These are phyloP conservation scores for Lactarius hengduanensis DNA, from an alignment of 768 basidiomycete genomes.

Conservation along the genomic window DNA sequence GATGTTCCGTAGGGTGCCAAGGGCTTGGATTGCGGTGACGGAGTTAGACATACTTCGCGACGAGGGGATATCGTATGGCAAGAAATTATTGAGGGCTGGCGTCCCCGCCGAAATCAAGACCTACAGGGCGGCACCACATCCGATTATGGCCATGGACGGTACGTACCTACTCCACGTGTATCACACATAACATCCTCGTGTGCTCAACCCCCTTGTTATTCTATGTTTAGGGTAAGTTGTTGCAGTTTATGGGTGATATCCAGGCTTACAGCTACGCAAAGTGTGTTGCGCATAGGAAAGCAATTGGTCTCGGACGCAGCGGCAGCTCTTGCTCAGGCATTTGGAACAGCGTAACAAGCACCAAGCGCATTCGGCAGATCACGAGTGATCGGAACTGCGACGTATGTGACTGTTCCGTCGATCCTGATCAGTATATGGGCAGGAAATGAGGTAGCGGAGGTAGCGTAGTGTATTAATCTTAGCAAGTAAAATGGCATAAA, in stretches of 20 bases:
- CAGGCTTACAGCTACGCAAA: constrained; percentile 25
- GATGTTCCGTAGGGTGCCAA: constrained; percentile 49
- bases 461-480: constrained; percentile 19
- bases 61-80: constrained; percentile 63
- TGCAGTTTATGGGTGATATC: constrained; percentile 15
- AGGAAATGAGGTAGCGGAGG: constrained; percentile 14
- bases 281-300: constrained; percentile 37
- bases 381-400: neutral
- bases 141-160: constrained; percentile 76
- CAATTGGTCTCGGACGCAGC: constrained; percentile 42
- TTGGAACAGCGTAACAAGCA: constrained; percentile 22
- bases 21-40: constrained; percentile 60
- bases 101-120: constrained; percentile 52
- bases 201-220: constrained; percentile 12
- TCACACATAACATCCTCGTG: neutral
- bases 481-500: constrained; percentile 8
- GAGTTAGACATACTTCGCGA: constrained; percentile 67
- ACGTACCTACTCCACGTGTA: constrained; percentile 31
- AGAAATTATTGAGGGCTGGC: constrained; percentile 53
- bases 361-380: neutral
- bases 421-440: constrained; percentile 17
- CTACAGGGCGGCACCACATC: constrained; percentile 68
- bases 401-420: constrained; percentile 1
- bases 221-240: constrained; percentile 30
- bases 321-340: constrained; percentile 36